phyloP scores from a whole-genome alignment of 2,329 filamentous ascomycete species.

The Pseudogymnoascus sp. region DNA sequence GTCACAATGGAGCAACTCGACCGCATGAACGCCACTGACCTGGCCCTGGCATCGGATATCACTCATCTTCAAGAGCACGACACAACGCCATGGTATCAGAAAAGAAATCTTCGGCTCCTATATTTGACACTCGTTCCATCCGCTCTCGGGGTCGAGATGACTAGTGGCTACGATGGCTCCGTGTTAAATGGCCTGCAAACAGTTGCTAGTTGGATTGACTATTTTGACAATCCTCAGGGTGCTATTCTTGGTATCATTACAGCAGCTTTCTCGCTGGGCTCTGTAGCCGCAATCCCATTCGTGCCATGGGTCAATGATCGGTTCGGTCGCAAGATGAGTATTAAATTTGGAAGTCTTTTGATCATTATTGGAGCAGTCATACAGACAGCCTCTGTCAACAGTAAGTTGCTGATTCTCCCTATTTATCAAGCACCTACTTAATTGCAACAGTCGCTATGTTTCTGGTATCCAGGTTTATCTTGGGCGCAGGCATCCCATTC shows the following conservation, averaged over 20 bases:
- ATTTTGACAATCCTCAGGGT: constrained; percentile 35
- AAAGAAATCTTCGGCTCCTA: constrained; percentile 18
- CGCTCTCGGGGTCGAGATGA: constrained; percentile 18
- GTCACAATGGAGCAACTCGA: background rate
- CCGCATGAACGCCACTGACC: background rate
- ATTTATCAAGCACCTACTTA: constrained; percentile 12
- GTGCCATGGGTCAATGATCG: constrained; percentile 31
- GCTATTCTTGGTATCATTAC: constrained; percentile 35
- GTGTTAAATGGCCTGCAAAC: constrained; percentile 21
- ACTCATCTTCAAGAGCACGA: constrained; percentile 9
- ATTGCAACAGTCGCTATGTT: constrained; percentile 24
- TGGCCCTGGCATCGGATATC: background rate
- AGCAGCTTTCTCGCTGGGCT: constrained; percentile 36
- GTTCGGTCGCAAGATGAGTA: constrained; percentile 33
- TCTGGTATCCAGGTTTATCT: constrained; percentile 27
- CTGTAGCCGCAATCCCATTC: constrained; percentile 34
- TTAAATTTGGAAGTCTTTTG: constrained; percentile 29
- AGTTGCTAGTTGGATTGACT: constrained; percentile 12
- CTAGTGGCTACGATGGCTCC: constrained; percentile 18
- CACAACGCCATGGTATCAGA: constrained; percentile 18
- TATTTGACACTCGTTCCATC: constrained; percentile 16
- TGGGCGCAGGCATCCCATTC: constrained; percentile 31
- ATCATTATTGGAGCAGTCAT: constrained; percentile 31
- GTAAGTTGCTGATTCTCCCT: constrained; percentile 9
- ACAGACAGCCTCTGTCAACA: constrained; percentile 26